Conservation (phyloP, 148 eudicot genomes). For the Salicornia ramosissima region DNA sequence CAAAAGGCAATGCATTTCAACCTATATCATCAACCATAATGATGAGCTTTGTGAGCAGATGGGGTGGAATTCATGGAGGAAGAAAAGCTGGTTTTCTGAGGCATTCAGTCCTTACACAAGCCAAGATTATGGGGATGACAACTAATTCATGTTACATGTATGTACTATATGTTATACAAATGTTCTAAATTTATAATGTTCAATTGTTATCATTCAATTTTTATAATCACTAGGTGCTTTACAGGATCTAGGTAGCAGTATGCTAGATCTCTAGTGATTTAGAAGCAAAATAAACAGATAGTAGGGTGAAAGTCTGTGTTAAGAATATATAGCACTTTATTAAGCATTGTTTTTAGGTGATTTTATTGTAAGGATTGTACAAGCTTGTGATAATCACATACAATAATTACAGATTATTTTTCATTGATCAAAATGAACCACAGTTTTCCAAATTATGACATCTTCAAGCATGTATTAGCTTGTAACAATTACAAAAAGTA, state of each 20-base stretch:
- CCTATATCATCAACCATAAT: conserved; percentile 77
- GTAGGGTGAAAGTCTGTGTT: not conserved
- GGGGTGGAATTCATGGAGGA: conserved; percentile 90
- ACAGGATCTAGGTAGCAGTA: not conserved
- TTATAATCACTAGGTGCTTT: not conserved
- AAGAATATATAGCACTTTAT: not conserved
- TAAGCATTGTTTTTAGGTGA: not conserved
- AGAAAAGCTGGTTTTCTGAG: conserved; percentile 67
- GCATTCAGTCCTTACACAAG: conserved; percentile 86
- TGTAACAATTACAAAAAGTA: too few species aligned
- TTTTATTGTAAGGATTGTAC: not conserved
- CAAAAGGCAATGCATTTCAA: conserved; percentile 86
- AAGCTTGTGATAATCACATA: not conserved
- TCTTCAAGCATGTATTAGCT: too few species aligned
- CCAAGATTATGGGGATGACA: conserved; percentile 43
- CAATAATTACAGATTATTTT: not conserved
- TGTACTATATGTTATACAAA: not conserved
- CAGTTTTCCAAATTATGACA: not conserved
- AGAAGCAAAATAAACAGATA: conserved; percentile 2
- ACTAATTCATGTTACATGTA: not conserved
- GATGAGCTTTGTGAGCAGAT: conserved; percentile 84
- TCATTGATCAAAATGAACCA: not conserved
- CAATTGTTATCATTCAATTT: not conserved
- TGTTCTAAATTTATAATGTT: not conserved
- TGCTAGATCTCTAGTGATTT: not conserved